Evolutionary conservation across 805 yeast species (phyloP), one percentile per base, ranked within the genome.

Genomic region (Blastobotrys mokoenaii): DNA sequence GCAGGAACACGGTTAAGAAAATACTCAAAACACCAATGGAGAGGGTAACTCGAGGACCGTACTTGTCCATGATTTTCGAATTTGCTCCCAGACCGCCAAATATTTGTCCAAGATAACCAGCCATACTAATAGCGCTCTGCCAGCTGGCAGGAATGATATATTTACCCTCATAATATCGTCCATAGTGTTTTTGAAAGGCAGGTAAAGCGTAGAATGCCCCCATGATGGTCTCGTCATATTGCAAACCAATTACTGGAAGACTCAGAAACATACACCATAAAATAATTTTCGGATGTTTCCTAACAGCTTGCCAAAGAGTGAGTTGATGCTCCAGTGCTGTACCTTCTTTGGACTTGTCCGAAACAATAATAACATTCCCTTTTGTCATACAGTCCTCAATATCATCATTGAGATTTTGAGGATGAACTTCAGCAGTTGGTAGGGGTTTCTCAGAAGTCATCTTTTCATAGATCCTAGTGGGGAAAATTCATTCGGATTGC

Each of bases 81-180:
- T 72, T 69, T 44, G 64, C 35, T 42, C 65, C 66, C 50, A 72
- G 63, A 18, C 78, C 79, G 18, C 78, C 79, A 29, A 73, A 47
- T 41, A 74, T 61, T 46, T 63, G 67, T 33, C 74, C 73, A 32
- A 61, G 63, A 36, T 55, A 51, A 14, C 50, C 51, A 17, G 59
- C 56, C 27, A 46, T 45, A n/a, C 46, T 31, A 1, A 55, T 43
- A n/a, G 51, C 58, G 15, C 48, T 39, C 44, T 55, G 59, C 59
- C 59, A 55, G 6, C 51, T 40, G 6, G 51, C 55, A 14, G 56
- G 34, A 29, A 55, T 15, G 22, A 30, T 44, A 31, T 46, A 43
- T n/a, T 43, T 43, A 4, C 43, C 43, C 3, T 29, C 43, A 10
- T 11, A 11, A n/a, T 14, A 10, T 11, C 14, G 43, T 2, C 78